Conservation (phyloP, 371 early-diverging fungal genomes). For the Capillidium heterosporum region DNA sequence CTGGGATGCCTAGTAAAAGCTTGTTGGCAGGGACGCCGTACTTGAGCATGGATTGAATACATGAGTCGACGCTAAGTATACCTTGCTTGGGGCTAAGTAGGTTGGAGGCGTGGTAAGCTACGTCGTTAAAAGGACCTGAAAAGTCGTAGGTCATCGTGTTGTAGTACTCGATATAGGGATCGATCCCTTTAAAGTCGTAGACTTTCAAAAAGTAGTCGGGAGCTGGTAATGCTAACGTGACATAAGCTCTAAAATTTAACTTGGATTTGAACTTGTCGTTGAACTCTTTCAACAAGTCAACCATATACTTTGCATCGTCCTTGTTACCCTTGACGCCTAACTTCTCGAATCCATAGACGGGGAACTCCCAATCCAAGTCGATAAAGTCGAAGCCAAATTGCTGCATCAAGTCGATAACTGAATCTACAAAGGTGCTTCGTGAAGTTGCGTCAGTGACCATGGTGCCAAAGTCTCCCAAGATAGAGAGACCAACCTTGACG, state of each 20-base stretch:
- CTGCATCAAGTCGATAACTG: background rate
- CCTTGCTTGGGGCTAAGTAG: background rate
- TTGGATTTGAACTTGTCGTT: background rate
- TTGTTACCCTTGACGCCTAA: background rate
- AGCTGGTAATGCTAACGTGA: background rate
- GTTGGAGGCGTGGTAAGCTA: slow-evolving; percentile 1
- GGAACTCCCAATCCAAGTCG: slow-evolving; percentile 7
- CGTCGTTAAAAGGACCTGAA: background rate
- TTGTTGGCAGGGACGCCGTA: background rate
- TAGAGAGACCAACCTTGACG: slow-evolving; percentile 1
- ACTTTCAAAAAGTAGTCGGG: background rate
- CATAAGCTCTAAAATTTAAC: background rate
- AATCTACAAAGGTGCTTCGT: background rate
- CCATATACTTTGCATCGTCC: slow-evolving; percentile 2
- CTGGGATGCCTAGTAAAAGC: background rate
- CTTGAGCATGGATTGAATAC: background rate
- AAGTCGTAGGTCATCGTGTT: slow-evolving; percentile 7
- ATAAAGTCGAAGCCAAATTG: slow-evolving; percentile 6
- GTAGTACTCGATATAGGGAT: background rate
- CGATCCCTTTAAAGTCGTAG: background rate
- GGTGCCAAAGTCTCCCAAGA: slow-evolving; percentile 4
- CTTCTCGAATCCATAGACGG: background rate
- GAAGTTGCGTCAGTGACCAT: background rate
- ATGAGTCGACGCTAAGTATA: background rate
- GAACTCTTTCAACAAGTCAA: background rate